These are phyloP conservation scores for Nasturtium officinale DNA, from an alignment of 345 rosid species.

Conservation along the genomic window DNA sequence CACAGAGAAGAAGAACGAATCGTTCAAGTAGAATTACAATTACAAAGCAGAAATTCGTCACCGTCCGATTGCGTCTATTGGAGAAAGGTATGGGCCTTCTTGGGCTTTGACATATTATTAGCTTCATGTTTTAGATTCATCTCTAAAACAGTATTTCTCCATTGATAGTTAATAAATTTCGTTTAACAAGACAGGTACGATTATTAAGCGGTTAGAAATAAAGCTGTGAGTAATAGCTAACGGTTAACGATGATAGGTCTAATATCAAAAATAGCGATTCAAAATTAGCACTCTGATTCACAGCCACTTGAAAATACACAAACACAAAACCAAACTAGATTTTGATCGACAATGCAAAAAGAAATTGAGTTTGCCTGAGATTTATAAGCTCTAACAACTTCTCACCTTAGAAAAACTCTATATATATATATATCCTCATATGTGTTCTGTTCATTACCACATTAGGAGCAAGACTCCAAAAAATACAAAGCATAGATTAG, in stretches of 20 bases:
- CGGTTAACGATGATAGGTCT: neutral
- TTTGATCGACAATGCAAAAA: neutral
- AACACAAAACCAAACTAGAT: neutral
- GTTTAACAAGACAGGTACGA: neutral
- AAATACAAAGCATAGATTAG: conserved; percentile 25
- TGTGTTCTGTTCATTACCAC: neutral
- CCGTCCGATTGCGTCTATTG: conserved; percentile 8
- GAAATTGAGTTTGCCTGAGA: neutral
- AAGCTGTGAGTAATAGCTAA: neutral
- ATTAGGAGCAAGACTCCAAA: neutral
- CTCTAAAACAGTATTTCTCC: neutral
- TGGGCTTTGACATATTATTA: neutral
- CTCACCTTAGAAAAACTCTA: neutral
- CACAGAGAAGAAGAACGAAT: neutral
- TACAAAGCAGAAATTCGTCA: neutral
- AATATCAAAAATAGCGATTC: neutral
- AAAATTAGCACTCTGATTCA: neutral
- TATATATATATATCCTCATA: neutral
- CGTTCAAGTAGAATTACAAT: neutral
- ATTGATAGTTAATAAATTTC: neutral
- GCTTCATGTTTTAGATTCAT: neutral
- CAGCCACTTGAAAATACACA: neutral
- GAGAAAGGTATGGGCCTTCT: conserved; percentile 14
- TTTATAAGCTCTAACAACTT: neutral
- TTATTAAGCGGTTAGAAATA: neutral